Base-by-base conservation (phyloP, 208 protist genomes). In the Zelonia costaricensis region DNA sequence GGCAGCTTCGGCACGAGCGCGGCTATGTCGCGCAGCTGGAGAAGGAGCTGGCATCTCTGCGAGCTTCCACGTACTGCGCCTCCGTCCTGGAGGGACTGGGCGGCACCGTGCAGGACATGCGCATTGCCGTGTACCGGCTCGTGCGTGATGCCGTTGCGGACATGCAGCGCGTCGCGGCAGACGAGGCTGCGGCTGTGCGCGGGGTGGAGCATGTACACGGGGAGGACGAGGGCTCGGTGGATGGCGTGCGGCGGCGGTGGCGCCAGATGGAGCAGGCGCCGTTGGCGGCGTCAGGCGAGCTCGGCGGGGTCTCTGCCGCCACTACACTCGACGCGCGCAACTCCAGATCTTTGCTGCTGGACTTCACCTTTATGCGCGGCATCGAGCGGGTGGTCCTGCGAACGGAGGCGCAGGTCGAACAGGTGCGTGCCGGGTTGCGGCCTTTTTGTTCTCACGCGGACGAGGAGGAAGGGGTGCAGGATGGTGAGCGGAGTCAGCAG, bases 321-420 rank as follows among this genome's bases (percentile, higher is more conserved):
- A 16, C 31, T 16, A 13, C 49, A 3, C n/a, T n/a, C 20, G 57
- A 35, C 16, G 44, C 31, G 12, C 13, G 61, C 15, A 22, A 23
- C 2, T 20, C 39, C 27, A 38, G 23, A 2, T 30, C 27, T 15
- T 4, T 16, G 20, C 33, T 42, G 0, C 18, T 62, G 2, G 55
- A 70, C 22, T 1, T 18, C 0, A n/a, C 66, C 0, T 78, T 88
- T 44, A 18, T 89, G 45, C 56, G 75, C 4, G 73, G 70, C 5
- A 65, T 90, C 23, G 77, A 57, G 30, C 64, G 51, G 16, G 67
- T 78, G 6, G 83, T 71, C 0, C 36, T 84, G 30, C 76, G 79
- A 38, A 72, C 79, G 6, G 86, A 93, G 65, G 56, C 77, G 12
- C 71, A 84, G 53, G 70, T 82, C 39, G 64, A 87, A 51, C 64